A percentile compares a stretch with the other conserved stretches of the same genome.
Conservation (phyloP, 2,329 filamentous ascomycete genomes). For the Diaporthe ilicicola region DNA sequence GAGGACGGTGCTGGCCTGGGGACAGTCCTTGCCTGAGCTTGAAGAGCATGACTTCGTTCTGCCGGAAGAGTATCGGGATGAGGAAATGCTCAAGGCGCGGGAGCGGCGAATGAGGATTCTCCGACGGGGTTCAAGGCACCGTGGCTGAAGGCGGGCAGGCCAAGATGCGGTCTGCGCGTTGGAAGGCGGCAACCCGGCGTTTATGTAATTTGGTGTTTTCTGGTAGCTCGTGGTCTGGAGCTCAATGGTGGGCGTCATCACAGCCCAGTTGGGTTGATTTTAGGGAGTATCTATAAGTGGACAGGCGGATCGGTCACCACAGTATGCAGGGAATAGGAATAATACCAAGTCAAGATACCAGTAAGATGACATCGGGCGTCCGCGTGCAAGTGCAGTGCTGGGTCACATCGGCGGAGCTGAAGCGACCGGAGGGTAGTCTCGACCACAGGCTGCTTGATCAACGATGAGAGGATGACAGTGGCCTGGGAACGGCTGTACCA, state of each 20-base stretch:
- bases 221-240: not conserved
- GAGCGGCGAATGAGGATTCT: constrained; percentile 70
- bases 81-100: constrained; percentile 63
- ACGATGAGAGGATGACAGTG: not conserved
- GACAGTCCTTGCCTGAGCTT: constrained; percentile 79
- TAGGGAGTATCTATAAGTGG: constrained; percentile 20
- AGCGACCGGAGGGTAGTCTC: not conserved
- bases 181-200: not conserved
- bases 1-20: constrained; percentile 81
- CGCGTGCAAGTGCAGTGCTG: not conserved
- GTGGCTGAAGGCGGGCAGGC: constrained; percentile 19
- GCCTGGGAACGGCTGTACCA: not conserved
- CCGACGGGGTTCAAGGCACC: constrained; percentile 39
- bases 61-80: constrained; percentile 69
- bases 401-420: too few species aligned
- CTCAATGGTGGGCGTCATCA: constrained; percentile 5
- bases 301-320: not conserved
- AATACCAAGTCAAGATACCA: constrained; percentile 28
- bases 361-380: not conserved
- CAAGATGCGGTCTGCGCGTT: not conserved
- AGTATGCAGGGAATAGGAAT: constrained; percentile 21
- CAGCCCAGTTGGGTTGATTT: constrained; percentile 3
- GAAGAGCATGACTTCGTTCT: constrained; percentile 77
- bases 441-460: not conserved
- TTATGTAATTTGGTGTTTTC: not conserved